These are phyloP conservation scores for Wallacemonas sp. DNA, from an alignment of 208 protist species.

Conservation along the genomic window DNA sequence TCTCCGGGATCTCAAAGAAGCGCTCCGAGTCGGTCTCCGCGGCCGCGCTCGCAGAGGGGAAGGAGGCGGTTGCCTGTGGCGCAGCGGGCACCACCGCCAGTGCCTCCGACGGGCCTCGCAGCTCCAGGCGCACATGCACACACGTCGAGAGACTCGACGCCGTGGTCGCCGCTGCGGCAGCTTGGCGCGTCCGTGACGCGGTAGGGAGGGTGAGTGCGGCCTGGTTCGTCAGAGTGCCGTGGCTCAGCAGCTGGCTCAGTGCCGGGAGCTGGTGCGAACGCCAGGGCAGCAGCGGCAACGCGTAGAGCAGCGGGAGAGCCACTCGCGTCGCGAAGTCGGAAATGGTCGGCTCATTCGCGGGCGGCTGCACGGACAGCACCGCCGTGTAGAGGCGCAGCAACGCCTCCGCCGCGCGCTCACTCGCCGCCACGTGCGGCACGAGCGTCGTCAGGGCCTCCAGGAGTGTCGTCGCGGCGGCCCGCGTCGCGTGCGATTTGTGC, in stretches of 20 bases:
- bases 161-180: background rate
- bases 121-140: background rate
- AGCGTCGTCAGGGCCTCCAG: slow-evolving; percentile 13
- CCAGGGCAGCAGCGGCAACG: slow-evolving; percentile 40
- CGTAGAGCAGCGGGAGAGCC: slow-evolving; percentile 42
- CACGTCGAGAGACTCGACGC: background rate
- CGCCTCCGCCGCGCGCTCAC: background rate
- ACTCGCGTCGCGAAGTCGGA: slow-evolving; percentile 22
- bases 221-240: slow-evolving; percentile 12
- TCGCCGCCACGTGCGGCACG: background rate
- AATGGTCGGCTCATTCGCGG: background rate
- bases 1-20: slow-evolving; percentile 13
- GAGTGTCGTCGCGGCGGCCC: background rate
- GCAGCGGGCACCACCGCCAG: no score
- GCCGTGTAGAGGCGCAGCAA: background rate
- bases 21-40: slow-evolving; percentile 8
- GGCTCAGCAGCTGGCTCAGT: slow-evolving; percentile 31
- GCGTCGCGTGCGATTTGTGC: background rate
- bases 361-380: background rate
- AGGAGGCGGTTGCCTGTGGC: background rate
- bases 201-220: no score
- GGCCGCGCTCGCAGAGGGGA: background rate
- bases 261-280: slow-evolving; percentile 23
- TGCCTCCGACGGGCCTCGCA: background rate
- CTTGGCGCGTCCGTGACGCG: no score